phyloP scores from a whole-genome alignment of 2,329 filamentous ascomycete species.

The Kalmusia sp. region DNA sequence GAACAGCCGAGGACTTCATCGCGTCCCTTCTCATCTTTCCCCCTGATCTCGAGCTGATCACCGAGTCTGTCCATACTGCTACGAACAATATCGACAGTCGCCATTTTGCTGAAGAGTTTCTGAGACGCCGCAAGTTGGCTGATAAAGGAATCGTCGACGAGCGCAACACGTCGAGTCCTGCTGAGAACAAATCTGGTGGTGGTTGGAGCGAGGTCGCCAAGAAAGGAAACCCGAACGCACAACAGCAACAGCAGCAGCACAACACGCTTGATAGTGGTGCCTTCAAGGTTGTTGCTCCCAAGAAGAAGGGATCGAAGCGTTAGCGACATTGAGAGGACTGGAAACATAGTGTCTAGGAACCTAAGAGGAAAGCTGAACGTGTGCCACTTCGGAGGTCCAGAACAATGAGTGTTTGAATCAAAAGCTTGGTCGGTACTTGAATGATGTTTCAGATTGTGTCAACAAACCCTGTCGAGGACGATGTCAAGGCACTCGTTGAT shows the following conservation, averaged over 20 bases:
- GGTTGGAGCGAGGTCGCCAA: constrained; percentile 98
- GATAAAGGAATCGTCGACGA: constrained; percentile 89
- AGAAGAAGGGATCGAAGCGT: constrained; percentile 77
- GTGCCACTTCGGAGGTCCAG: too few species aligned
- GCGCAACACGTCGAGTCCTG: constrained; percentile 61
- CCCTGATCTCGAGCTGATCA: constrained; percentile 79
- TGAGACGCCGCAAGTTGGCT: constrained; percentile 89
- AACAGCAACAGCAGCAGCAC: constrained; percentile 51
- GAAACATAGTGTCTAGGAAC: too few species aligned
- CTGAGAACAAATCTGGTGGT: constrained; percentile 53
- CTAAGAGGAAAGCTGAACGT: too few species aligned
- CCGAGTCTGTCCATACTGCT: constrained; percentile 85
- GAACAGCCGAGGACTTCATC: constrained; percentile 79
- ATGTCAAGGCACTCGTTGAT: too few species aligned
- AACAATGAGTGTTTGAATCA: too few species aligned
- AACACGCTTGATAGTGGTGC: constrained; percentile 59
- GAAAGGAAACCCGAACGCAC: constrained; percentile 74
- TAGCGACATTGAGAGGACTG: constrained; percentile 19
- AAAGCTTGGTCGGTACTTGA: too few species aligned
- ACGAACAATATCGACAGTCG: constrained; percentile 90
- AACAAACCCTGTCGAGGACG: too few species aligned
- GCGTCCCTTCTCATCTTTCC: constrained; percentile 77
- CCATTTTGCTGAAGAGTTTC: constrained; percentile 93
- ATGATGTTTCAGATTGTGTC: too few species aligned
- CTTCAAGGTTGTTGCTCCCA: constrained; percentile 89